phyloP scores from a whole-genome alignment of 805 yeast species.

The Wickerhamiella occidentalis region DNA sequence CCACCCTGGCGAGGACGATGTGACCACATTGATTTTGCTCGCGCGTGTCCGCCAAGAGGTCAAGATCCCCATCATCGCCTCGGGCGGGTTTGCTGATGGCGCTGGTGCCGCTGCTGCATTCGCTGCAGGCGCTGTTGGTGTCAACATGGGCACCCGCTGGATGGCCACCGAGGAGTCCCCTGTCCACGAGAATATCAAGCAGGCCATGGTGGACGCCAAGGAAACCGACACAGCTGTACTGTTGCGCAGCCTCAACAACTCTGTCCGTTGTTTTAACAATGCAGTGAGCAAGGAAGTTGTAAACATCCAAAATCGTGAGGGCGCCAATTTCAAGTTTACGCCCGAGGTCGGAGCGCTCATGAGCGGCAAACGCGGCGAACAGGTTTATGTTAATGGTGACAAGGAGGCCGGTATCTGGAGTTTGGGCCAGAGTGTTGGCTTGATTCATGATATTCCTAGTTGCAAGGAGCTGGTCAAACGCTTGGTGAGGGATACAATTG shows the following conservation, averaged over 20 bases:
- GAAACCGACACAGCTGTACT: constrained; percentile 25
- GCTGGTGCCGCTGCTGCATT: constrained; percentile 27
- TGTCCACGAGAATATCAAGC: constrained; percentile 21
- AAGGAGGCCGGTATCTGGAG: constrained; percentile 27
- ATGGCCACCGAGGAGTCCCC: constrained; percentile 26
- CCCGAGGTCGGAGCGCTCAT: constrained; percentile 21
- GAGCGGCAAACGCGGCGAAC: constrained; percentile 24
- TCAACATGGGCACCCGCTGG: constrained; percentile 28
- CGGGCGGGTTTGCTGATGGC: constrained; percentile 28
- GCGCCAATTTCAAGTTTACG: constrained; percentile 17
- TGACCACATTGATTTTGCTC: constrained; percentile 23
- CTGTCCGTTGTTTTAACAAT: constrained; percentile 24
- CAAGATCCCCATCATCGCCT: constrained; percentile 25
- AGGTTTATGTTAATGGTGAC: constrained; percentile 25
- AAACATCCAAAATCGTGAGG: constrained; percentile 20
- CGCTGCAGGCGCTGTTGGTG: constrained; percentile 25
- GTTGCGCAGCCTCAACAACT: constrained; percentile 24
- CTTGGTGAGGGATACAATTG: constrained; percentile 21
- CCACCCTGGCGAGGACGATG: constrained; percentile 29
- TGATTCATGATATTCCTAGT: constrained; percentile 26
- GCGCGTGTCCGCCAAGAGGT: constrained; percentile 23
- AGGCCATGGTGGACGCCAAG: constrained; percentile 18
- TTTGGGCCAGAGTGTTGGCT: constrained; percentile 24
- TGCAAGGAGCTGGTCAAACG: constrained; percentile 24
- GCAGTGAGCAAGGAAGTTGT: constrained; percentile 23